phyloP scores from a whole-genome alignment of 768 basidiomycete species.

The Boletus subcaerulescens region DNA sequence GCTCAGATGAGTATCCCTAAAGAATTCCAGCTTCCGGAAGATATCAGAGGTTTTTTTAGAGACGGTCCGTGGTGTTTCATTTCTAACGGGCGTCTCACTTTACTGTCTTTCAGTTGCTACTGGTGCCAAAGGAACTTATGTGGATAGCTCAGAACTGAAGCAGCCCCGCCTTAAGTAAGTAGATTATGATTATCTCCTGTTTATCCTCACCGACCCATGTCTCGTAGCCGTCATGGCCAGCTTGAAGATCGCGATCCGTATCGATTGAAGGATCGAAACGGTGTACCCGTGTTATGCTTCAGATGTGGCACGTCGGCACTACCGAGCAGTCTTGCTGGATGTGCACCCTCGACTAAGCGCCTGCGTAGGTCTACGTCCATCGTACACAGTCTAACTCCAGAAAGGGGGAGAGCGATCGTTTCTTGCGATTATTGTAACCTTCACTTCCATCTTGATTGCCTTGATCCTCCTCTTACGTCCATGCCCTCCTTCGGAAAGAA shows the following conservation, averaged over 20 bases:
- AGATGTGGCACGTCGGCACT: slow-evolving; percentile 82
- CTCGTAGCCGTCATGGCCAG: slow-evolving; percentile 73
- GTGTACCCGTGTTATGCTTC: slow-evolving; percentile 84
- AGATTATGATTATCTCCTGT: slow-evolving; percentile 5
- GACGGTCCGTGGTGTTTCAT: slow-evolving; percentile 57
- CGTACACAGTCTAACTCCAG: slow-evolving; percentile 40
- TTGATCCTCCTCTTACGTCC: slow-evolving; percentile 82
- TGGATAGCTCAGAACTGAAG: slow-evolving; percentile 75
- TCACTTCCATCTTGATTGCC: slow-evolving; percentile 96
- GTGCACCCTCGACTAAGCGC: slow-evolving; percentile 53
- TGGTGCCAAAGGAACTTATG: slow-evolving; percentile 76
- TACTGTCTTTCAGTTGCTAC: slow-evolving; percentile 58
- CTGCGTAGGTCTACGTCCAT: slow-evolving; percentile 46
- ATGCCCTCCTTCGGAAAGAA: slow-evolving; percentile 88
- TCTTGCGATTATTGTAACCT: slow-evolving; percentile 94
- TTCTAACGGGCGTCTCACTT: slow-evolving; percentile 13
- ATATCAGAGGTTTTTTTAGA: slow-evolving; percentile 79
- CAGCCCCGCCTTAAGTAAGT: slow-evolving; percentile 81
- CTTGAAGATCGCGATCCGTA: slow-evolving; percentile 89
- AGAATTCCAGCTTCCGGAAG: slow-evolving; percentile 85
- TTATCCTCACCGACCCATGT: slow-evolving; percentile 1
- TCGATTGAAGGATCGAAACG: slow-evolving; percentile 82
- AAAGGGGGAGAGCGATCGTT: slow-evolving; percentile 72
- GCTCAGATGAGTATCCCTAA: slow-evolving; percentile 66
- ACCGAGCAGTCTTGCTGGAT: slow-evolving; percentile 49